Percentiles rank a stretch among this genome's conserved stretches.
phyloP scores from a whole-genome alignment of 495 filamentous ascomycete species.

The Chaetomium fimeti region DNA sequence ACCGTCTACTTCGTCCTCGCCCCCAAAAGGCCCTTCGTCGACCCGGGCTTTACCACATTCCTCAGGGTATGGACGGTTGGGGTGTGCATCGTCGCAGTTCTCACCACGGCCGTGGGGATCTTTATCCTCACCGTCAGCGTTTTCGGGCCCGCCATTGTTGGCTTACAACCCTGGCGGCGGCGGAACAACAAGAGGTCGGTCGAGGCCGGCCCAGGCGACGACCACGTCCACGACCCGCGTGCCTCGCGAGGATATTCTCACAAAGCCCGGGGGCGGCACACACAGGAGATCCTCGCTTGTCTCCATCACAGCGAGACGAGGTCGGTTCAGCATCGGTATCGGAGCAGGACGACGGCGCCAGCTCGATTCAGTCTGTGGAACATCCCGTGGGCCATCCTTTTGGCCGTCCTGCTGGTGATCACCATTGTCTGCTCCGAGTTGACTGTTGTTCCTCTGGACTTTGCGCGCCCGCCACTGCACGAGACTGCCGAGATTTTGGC shows the following conservation, averaged over 20 bases:
- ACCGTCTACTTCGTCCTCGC: slow-evolving; percentile 37
- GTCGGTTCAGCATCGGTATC: slow-evolving; percentile 28
- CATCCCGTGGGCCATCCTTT: slow-evolving; percentile 33
- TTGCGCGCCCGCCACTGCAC: slow-evolving; percentile 31
- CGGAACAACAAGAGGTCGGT: slow-evolving; percentile 19
- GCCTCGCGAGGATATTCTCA: slow-evolving; percentile 24
- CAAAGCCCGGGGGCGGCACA: slow-evolving; percentile 27
- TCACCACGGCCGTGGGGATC: slow-evolving; percentile 31
- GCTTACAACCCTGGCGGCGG: slow-evolving; percentile 5
- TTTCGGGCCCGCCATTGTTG: slow-evolving; percentile 23
- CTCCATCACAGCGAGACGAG: slow-evolving; percentile 29
- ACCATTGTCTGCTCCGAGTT: slow-evolving; percentile 31
- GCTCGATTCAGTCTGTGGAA: slow-evolving; percentile 32
- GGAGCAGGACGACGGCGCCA: slow-evolving; percentile 18
- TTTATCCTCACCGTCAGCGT: slow-evolving; percentile 29
- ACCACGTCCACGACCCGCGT: slow-evolving; percentile 20
- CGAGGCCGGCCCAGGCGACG: slow-evolving; percentile 18
- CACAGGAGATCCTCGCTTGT: slow-evolving; percentile 31
- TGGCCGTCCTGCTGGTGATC: slow-evolving; percentile 28
- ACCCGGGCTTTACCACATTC: slow-evolving; percentile 28
- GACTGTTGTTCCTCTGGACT: slow-evolving; percentile 32
- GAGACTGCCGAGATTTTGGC: slow-evolving; percentile 36
- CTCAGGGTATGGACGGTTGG: slow-evolving; percentile 34
- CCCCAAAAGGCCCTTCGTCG: slow-evolving; percentile 33
- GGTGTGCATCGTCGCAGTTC: slow-evolving; percentile 32